phyloP scores from a whole-genome alignment of 2,329 filamentous ascomycete genomes.

The Colletotrichum sp. region DNA sequence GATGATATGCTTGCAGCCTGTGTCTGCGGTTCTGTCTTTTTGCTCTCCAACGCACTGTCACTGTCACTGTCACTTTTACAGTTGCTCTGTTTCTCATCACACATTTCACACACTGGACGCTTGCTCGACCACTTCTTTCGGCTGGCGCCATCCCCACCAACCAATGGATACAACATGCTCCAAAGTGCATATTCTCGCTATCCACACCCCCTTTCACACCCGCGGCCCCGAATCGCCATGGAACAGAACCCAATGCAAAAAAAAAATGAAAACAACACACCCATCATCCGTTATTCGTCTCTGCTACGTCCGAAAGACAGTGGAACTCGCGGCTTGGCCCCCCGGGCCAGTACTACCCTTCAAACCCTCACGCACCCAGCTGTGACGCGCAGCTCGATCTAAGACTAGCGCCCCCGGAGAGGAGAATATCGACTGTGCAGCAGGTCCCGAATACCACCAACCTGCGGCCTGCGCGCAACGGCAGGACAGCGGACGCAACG shows the following conservation, averaged over 20 bases:
- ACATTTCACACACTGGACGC: neutral
- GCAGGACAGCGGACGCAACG: neutral
- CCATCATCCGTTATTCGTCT: constrained; percentile 11
- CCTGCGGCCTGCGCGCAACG: neutral
- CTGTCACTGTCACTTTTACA: neutral
- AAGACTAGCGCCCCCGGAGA: constrained; percentile 14
- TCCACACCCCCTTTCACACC: neutral
- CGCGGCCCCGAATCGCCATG: neutral
- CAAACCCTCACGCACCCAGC: constrained; percentile 11
- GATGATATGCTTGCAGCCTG: neutral
- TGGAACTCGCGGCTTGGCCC: constrained; percentile 11
- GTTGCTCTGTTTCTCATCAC: neutral
- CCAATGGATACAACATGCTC: neutral
- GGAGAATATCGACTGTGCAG: constrained; percentile 21
- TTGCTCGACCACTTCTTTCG: neutral
- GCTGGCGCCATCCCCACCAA: neutral
- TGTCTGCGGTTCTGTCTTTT: neutral
- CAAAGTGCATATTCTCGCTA: neutral
- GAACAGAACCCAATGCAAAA: neutral
- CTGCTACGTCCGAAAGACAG: constrained; percentile 21
- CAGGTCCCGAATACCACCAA: constrained; percentile 18
- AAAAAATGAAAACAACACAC: neutral
- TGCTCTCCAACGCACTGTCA: neutral
- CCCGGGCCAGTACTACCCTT: neutral
- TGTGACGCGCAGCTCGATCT: constrained; percentile 22